Base-by-base conservation (phyloP, 257 asterid genomes). In the Echium plantagineum region DNA sequence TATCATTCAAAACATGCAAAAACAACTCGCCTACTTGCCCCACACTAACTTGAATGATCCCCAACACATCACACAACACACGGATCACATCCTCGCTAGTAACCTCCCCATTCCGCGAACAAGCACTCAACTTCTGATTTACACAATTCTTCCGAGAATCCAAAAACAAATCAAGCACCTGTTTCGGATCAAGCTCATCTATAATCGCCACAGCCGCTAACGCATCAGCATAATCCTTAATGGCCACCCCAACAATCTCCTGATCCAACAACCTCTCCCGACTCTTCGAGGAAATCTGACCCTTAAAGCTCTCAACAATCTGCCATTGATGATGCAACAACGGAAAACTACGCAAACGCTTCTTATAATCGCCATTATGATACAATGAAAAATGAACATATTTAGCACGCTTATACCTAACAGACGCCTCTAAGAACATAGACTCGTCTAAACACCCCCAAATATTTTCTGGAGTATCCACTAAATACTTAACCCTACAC, bases 401-500 rank as follows among this genome's bases (percentile, higher is more conserved):
- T 62, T 89, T 93, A 2, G 99, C 97, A 3, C 97, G 85, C 55
- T 85, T 79, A 69, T 93, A 93, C 38, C 99, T 83, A 5, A 96
- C 94, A 6, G 99, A 83, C 21, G 95, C 77, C 63, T 93, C 97
- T 4, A 88, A 77, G 69, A 86, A 89, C 99, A 93, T 93, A 15
- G 83, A 89, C 66, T 93, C 99, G 59, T 93, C 99, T 8, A 93
- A 85, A 70, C 99, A 84, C 30, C 99, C 99, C 99, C 99, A 93
- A 4, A 93, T 93, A 69, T 93, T 89, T 56, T 93, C 99, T 15
- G 96, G 99, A 38, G 97, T 89, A 75, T 93, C 99, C n/a, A 93
- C 99, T 22, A 93, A 77, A 77, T 93, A 93, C 86, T 93, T 93
- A 66, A 93, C 99, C 54, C 99, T 75, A 71, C 96, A 93, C 12